Percentiles rank a stretch among this genome's conserved stretches.
phyloP scores from a whole-genome alignment of 768 basidiomycete species.

The Boletus vermiculosoides region DNA sequence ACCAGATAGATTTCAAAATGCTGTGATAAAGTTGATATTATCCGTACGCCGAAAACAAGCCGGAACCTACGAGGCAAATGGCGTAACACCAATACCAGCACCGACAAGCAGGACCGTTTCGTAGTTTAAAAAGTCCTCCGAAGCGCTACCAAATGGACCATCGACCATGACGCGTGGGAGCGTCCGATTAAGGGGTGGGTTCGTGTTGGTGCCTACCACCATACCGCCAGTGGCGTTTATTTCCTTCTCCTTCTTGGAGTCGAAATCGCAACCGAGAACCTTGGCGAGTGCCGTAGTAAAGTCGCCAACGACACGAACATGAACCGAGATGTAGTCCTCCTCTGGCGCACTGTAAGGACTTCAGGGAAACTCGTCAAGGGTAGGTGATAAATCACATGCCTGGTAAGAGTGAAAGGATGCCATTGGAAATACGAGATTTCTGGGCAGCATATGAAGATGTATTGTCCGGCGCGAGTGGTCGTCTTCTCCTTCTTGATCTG shows the following conservation, averaged over 20 bases:
- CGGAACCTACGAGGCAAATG: constrained; percentile 82
- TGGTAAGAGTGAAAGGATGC: constrained; percentile 95
- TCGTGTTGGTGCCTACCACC: constrained; percentile 56
- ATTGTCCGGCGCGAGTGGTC: constrained; percentile 80
- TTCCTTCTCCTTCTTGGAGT: constrained; percentile 48
- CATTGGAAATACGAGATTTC: constrained; percentile 95
- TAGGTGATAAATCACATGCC: constrained; percentile 33
- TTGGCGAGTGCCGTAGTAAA: constrained; percentile 83
- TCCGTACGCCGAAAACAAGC: neutral
- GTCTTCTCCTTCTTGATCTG: constrained; percentile 98
- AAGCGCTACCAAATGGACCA: constrained; percentile 91
- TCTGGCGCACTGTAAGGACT: constrained; percentile 69
- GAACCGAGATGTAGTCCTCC: constrained; percentile 92
- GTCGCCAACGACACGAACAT: constrained; percentile 90
- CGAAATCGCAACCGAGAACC: constrained; percentile 82
- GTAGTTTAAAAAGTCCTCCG: constrained; percentile 88
- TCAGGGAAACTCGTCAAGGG: neutral
- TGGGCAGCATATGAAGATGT: constrained; percentile 90
- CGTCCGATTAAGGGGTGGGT: constrained; percentile 63
- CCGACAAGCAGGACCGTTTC: constrained; percentile 89
- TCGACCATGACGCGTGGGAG: constrained; percentile 95
- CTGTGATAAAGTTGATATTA: constrained; percentile 35
- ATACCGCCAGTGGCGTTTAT: constrained; percentile 49
- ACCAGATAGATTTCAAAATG: constrained; percentile 91
- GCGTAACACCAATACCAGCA: constrained; percentile 95